These are phyloP conservation scores for Penicillium sp. DNA, from an alignment of 2,329 filamentous ascomycete genomes.

Conservation along the genomic window DNA sequence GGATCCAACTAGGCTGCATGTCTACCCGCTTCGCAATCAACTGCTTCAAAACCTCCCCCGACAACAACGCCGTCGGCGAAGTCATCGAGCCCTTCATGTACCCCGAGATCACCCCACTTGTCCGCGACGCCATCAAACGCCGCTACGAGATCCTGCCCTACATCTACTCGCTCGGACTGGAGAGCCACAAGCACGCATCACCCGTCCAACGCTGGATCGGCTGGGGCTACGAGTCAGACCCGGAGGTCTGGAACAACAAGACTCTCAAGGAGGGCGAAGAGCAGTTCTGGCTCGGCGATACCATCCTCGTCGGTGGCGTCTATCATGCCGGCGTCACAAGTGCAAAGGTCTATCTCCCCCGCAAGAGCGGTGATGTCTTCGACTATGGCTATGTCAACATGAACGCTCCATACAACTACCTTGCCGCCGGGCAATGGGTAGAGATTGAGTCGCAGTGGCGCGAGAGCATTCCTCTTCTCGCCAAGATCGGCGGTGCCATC, in stretches of 20 bases:
- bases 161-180: slow-evolving; percentile 65
- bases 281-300: slow-evolving; percentile 73
- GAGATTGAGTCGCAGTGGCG: slow-evolving; percentile 55
- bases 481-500: slow-evolving; percentile 56
- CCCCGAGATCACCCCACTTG: slow-evolving; percentile 62
- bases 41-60: slow-evolving; percentile 71
- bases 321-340: slow-evolving; percentile 60
- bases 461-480: slow-evolving; percentile 57
- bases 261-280: slow-evolving; percentile 64
- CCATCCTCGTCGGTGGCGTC: slow-evolving; percentile 66
- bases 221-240: slow-evolving; percentile 69
- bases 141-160: slow-evolving; percentile 73
- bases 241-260: slow-evolving; percentile 64
- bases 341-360: slow-evolving; percentile 64
- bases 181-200: slow-evolving; percentile 61
- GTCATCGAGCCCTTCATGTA: slow-evolving; percentile 82
- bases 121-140: slow-evolving; percentile 67
- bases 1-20: slow-evolving; percentile 71
- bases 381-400: slow-evolving; percentile 64
- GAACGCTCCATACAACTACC: slow-evolving; percentile 61
- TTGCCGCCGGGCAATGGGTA: slow-evolving; percentile 57
- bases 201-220: slow-evolving; percentile 73
- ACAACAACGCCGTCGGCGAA: slow-evolving; percentile 67
- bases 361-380: slow-evolving; percentile 39
- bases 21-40: slow-evolving; percentile 74